A percentile compares a stretch with the other conserved stretches of the same genome.
Evolutionary conservation across 1,284 basidiomycete genomes (phyloP).

Genomic region (Fomitiporia mediterranea): DNA sequence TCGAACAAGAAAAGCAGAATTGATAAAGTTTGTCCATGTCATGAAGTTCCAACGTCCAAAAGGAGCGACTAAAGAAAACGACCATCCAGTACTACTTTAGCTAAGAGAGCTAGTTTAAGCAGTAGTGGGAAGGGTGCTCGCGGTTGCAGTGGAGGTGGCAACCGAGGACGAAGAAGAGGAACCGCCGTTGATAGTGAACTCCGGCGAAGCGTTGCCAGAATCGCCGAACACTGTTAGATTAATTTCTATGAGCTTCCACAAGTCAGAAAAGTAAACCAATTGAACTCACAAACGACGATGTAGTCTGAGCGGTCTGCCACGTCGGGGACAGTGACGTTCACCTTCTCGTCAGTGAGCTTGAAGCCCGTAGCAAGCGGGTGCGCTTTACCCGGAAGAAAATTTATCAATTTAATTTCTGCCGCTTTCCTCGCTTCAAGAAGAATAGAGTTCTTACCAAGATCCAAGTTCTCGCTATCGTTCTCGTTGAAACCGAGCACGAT

Average conservation of each 20-base stretch:
- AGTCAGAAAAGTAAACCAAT: not conserved
- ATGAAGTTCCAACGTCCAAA: not conserved
- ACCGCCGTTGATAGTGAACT: conserved; percentile 28
- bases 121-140: not conserved
- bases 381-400: not conserved
- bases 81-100: too few species aligned
- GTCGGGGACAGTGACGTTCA: conserved; percentile 51
- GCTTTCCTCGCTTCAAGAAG: not conserved
- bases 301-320: conserved; percentile 41
- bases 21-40: not conserved
- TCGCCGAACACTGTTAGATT: conserved; percentile 31
- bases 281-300: conserved; percentile 43
- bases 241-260: not conserved
- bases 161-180: not conserved
- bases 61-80: too few species aligned
- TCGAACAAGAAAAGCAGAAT: not conserved
- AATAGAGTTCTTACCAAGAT: conserved; percentile 12
- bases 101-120: not conserved
- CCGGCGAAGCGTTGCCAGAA: conserved; percentile 32
- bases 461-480: conserved; percentile 11
- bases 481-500: conserved; percentile 36
- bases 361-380: conserved; percentile 53
- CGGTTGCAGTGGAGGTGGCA: not conserved
- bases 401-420: not conserved
- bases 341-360: conserved; percentile 45